Evolutionary conservation across 2,329 filamentous ascomycete genomes (phyloP).

Genomic region (Cyanodermella asteris): DNA sequence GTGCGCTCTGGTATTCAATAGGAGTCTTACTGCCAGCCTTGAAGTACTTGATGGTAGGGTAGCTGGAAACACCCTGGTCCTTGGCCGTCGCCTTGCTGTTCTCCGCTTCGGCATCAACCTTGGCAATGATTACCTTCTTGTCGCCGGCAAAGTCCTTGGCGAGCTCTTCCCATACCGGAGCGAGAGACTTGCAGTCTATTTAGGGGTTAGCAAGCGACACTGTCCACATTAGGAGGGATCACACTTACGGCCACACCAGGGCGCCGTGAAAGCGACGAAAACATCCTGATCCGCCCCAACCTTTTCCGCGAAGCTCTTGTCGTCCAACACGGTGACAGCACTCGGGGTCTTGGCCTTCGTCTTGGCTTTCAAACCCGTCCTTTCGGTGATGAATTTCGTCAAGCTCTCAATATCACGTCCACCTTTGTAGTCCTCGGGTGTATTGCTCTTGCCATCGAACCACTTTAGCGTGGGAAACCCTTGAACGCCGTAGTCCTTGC

Average conservation of each 20-base stretch:
- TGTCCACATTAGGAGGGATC: constrained; percentile 1
- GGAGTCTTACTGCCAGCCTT: constrained; percentile 56
- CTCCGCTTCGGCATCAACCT: constrained; percentile 81
- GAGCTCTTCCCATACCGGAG: constrained; percentile 73
- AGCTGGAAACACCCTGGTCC: constrained; percentile 59
- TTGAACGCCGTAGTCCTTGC: constrained; percentile 68
- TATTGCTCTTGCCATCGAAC: constrained; percentile 86
- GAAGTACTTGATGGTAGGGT: constrained; percentile 98
- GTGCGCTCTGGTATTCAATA: constrained; percentile 51
- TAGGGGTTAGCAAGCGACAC: neutral
- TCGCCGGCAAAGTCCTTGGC: constrained; percentile 65
- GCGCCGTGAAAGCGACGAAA: constrained; percentile 88
- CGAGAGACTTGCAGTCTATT: constrained; percentile 86
- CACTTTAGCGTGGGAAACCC: constrained; percentile 96
- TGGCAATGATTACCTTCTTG: constrained; percentile 62
- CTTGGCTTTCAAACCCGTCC: constrained; percentile 68
- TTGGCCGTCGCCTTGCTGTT: constrained; percentile 59
- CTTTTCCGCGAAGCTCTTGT: constrained; percentile 52
- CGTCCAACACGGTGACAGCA: constrained; percentile 57
- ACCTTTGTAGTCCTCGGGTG: constrained; percentile 64
- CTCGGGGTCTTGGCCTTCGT: constrained; percentile 49
- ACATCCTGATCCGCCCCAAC: constrained; percentile 77
- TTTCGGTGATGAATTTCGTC: constrained; percentile 57
- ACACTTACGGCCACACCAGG: constrained; percentile 90
- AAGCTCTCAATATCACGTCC: constrained; percentile 77